Evolutionary conservation across 257 asterid genomes (phyloP), one percentile per base, ranked within the genome.

Genomic region (Perilla frutescens): DNA sequence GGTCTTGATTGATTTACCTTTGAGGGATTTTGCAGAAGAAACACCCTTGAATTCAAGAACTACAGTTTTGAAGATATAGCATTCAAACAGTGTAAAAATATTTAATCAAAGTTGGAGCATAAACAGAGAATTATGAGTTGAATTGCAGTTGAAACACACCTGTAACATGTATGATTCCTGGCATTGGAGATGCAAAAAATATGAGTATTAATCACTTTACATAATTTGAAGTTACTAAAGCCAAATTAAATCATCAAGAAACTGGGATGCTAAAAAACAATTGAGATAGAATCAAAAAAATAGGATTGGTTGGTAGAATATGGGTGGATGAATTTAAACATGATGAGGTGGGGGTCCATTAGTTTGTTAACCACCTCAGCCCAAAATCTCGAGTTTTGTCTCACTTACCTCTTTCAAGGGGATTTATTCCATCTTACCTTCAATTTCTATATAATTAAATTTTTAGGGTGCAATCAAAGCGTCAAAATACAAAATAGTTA

Each of bases 101-200:
- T 50, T 12, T 34, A 64, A 66, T 54, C 9, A 54, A 51, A 56
- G 66, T 56, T 49, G 40, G 66, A 36, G 54, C 55, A 8, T 8
- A 56, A 59, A 39, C 6, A 59, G 29, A 43, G 14, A 47, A n/a
- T 37, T 63, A 11, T 61, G 6, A 51, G 6, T 34, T 48, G 32
- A n/a, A 67, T 45, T 47, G 43, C 62, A 13, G 76, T 54, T 40
- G 66, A 41, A 47, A 3, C 14, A 13, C 81, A 91, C 98, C 97
- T 81, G 97, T 85, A 77, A 90, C 95, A 80, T 91, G 95, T 76
- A 94, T 77, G 32, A 89, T 85, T 89, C 98, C 97, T 73, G 97
- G 98, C 98, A 91, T 94, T 82, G 79, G 78, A 75, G 77, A 71
- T 68, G 71, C 45, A 68, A 58, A 47, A 55, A 3, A 32, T 51